phyloP scores from a whole-genome alignment of 805 yeast genomes.

The Monosporozyma siamensis region DNA sequence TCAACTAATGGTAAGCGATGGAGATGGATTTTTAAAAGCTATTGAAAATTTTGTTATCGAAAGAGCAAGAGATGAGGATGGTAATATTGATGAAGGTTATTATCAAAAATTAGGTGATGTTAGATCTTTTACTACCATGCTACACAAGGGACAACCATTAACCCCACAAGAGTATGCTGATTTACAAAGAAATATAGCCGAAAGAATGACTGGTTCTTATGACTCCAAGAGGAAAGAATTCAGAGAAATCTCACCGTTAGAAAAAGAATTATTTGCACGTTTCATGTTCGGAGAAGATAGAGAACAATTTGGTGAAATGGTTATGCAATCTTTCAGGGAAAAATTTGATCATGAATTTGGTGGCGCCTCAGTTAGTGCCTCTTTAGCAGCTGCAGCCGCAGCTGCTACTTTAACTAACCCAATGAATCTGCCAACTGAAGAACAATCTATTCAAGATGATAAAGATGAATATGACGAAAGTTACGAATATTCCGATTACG shows the following conservation, averaged over 20 bases:
- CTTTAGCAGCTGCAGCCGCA: slow-evolving; percentile 25
- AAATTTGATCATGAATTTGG: slow-evolving; percentile 19
- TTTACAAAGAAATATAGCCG: slow-evolving; percentile 26
- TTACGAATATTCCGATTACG: slow-evolving; percentile 25
- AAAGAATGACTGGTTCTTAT: slow-evolving; percentile 25
- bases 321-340: slow-evolving; percentile 24
- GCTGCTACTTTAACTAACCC: slow-evolving; percentile 16
- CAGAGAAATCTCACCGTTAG: slow-evolving; percentile 21
- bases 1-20: slow-evolving; percentile 60
- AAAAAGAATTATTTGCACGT: slow-evolving; percentile 25
- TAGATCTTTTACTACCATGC: slow-evolving; percentile 21
- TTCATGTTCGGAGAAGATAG: slow-evolving; percentile 27
- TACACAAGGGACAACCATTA: slow-evolving; percentile 25
- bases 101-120: slow-evolving; percentile 16
- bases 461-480: slow-evolving; percentile 18
- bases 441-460: slow-evolving; percentile 11
- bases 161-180: slow-evolving; percentile 26
- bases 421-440: slow-evolving; percentile 12
- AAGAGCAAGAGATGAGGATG: slow-evolving; percentile 9
- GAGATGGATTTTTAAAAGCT: slow-evolving; percentile 67
- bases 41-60: slow-evolving; percentile 66
- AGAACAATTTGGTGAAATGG: slow-evolving; percentile 21
- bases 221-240: slow-evolving; percentile 23
- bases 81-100: slow-evolving; percentile 5
- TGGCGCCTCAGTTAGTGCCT: slow-evolving; percentile 17